Conservation (phyloP, 177 flowering plant species). For the Vitis hybrid region DNA sequence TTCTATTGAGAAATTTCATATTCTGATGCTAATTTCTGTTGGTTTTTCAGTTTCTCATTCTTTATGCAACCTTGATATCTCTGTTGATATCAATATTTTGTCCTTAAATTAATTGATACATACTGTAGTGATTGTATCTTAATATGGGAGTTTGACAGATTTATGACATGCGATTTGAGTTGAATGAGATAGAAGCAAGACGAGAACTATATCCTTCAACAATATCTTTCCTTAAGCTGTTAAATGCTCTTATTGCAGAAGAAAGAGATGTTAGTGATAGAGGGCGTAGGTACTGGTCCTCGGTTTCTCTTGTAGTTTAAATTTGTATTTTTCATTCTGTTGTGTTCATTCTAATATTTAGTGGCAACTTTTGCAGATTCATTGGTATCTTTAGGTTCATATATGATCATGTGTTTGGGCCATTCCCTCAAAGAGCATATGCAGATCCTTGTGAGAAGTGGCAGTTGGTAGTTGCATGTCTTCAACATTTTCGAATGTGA, state of each 20-base stretch:
- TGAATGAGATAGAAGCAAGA: conserved; percentile 96
- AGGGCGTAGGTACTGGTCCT: conserved; percentile 72
- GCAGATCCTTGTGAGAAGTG: conserved; percentile 92
- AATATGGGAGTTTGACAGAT: conserved; percentile 51
- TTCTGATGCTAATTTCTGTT: too few species aligned
- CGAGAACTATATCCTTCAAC: conserved; percentile 93
- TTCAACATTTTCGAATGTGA: conserved; percentile 89
- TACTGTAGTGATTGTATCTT: background rate
- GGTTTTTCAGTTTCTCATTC: too few species aligned
- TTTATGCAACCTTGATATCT: too few species aligned
- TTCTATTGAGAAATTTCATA: too few species aligned
- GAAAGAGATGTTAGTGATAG: conserved; percentile 87
- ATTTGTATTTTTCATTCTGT: background rate
- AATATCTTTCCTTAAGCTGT: conserved; percentile 86
- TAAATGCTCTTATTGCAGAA: conserved; percentile 82
- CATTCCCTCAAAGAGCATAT: conserved; percentile 96
- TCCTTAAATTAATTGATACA: background rate
- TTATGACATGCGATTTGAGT: conserved; percentile 96
- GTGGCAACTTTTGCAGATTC: conserved; percentile 52
- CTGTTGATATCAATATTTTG: too few species aligned
- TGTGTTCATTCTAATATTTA: background rate
- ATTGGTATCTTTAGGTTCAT: conserved; percentile 90
- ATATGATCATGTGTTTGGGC: conserved; percentile 94
- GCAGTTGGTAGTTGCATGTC: conserved; percentile 92
- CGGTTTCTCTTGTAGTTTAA: background rate